Evolutionary conservation across 805 yeast genomes (phyloP).

Genomic region (Candida broadrunensis): DNA sequence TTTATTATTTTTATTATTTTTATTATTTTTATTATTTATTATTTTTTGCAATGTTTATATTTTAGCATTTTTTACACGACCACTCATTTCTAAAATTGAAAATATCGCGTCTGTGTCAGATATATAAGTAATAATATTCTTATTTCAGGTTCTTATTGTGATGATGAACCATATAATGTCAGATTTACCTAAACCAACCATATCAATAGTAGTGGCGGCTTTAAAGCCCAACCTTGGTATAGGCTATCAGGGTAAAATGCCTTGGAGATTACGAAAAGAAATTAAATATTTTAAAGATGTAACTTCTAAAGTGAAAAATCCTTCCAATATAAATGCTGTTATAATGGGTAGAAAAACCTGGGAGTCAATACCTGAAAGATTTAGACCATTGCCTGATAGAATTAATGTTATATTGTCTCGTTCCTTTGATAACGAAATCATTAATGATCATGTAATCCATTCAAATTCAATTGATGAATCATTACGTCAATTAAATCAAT

Average conservation of each 20-base stretch:
- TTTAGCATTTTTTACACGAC: not conserved
- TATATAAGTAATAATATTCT: not conserved
- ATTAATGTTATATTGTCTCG: slow-evolving; percentile 75
- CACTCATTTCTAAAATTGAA: not conserved
- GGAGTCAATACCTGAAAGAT: slow-evolving; percentile 85
- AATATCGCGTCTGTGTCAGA: not conserved
- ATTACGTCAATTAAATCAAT: slow-evolving; percentile 6
- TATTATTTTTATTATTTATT: not conserved
- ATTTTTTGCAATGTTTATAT: not conserved
- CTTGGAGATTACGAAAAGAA: slow-evolving; percentile 85
- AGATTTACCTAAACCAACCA: slow-evolving; percentile 13
- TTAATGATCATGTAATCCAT: slow-evolving; percentile 25
- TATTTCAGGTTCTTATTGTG: no score
- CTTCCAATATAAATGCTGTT: slow-evolving; percentile 60
- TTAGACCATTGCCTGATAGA: slow-evolving; percentile 78
- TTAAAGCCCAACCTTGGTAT: slow-evolving; percentile 78
- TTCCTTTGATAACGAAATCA: slow-evolving; percentile 16
- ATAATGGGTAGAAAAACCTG: slow-evolving; percentile 96
- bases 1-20: not conserved
- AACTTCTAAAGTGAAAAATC: slow-evolving; percentile 46
- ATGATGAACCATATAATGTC: not conserved
- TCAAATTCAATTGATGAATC: slow-evolving; percentile 27
- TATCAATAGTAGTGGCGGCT: slow-evolving; percentile 77
- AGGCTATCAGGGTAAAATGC: slow-evolving; percentile 76
- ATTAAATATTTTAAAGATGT: slow-evolving; percentile 80